Evolutionary conservation across 202 grass and related monocot species (phyloP), one percentile per base, ranked within the genome.

Genomic region (Brachypodium distachyon): DNA sequence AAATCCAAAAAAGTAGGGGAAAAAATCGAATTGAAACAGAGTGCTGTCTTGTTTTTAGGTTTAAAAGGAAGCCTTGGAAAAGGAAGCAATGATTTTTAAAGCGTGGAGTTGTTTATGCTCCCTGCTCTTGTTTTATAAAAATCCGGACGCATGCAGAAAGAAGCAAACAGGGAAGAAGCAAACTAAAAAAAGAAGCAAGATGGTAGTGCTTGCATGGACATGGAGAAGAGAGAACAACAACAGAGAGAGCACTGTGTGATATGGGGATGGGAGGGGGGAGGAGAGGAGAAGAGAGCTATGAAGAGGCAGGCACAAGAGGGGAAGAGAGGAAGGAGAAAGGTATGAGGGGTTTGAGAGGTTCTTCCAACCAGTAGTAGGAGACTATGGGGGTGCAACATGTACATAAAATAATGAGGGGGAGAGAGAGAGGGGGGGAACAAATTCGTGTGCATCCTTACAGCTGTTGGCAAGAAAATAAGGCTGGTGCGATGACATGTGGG

Each of bases 41-140:
- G 89, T 76, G 49, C 9, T 77, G 91, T 83, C 73, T 83, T 92
- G 86, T 88, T 78, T 95, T 90, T 85, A 83, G 81, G 70, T 75
- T 95, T 89, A 85, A 88, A 91, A 85, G 72, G 83, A 87, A 83
- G 79, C 44, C 38, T 79, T 77, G 82, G 84, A 86, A 94, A 94
- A 95, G 89, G 83, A 85, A 71, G 86, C 77, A 85, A 85, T 77
- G 85, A 88, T 96, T 92, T 90, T 95, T 87, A 99, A 96, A 89
- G 46, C 57, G 32, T 36, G 44, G 36, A 80, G 70, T 91, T 86
- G 87, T 92, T 86, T 94, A 88, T 86, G 57, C 47, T 81, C 11
- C 11, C 42, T 85, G 44, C 70, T n/a, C n/a, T 77, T 76, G 64
- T 61, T 85, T 74, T 75, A 41, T 60, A 67, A 77, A 61, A 48